Percentiles rank a stretch among this genome's conserved stretches.
Conservation (phyloP, 768 basidiomycete genomes). For the Suillus variegatus region DNA sequence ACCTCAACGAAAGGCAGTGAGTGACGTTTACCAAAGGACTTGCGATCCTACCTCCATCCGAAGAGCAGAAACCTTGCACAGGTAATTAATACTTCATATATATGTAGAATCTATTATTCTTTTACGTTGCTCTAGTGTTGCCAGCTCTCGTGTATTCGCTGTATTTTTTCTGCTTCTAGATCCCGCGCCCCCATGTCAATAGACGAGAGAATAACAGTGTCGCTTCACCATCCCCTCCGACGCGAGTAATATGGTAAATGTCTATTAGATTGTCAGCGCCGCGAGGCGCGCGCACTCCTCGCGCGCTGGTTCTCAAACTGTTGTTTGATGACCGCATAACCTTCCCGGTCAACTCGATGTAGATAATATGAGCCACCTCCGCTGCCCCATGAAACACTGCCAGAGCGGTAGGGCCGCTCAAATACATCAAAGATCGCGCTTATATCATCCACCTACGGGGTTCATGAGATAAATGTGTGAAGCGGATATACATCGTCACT, state of each 20-base stretch:
- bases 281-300: slow-evolving; percentile 23
- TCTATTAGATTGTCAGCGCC: slow-evolving; percentile 18
- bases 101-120: neutral
- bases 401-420: slow-evolving; percentile 65
- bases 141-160: neutral
- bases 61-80: neutral
- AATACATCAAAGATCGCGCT: slow-evolving; percentile 80
- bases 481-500: slow-evolving; percentile 23
- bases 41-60: neutral
- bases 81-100: neutral
- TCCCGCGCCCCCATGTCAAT: neutral
- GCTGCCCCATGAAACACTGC: slow-evolving; percentile 82
- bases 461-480: slow-evolving; percentile 6
- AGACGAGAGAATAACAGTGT: neutral
- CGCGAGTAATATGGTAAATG: neutral
- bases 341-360: slow-evolving; percentile 74
- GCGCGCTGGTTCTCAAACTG: slow-evolving; percentile 53
- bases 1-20: neutral
- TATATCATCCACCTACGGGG: slow-evolving; percentile 67
- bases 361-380: slow-evolving; percentile 71
- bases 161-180: neutral
- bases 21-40: neutral
- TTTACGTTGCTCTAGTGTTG: neutral
- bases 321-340: slow-evolving; percentile 61
- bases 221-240: neutral